Evolutionary conservation across 805 yeast genomes (phyloP), one percentile per base, ranked within the genome.

Genomic region (Candida maesae): DNA sequence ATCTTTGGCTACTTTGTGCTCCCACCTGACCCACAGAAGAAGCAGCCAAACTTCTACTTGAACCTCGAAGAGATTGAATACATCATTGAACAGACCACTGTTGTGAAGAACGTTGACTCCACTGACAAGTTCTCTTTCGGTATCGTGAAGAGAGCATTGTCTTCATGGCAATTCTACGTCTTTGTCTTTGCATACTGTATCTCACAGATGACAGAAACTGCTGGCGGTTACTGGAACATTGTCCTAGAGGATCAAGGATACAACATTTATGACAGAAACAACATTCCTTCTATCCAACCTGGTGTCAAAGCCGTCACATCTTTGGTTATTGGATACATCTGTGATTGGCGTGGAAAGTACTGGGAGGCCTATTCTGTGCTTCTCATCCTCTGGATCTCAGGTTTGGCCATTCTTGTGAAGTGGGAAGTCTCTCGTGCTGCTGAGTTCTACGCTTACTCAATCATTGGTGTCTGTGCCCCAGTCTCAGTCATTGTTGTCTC

Each of bases 1-100:
- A 27, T 78, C 13, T 47, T 72, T 29, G 81, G 81, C 0, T 65
- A 65, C 45, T 63, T 69, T 39, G 56, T 75, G 37, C 34, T 45
- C 18, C 82, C 81, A 5, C 80, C 46, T 23, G 35, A 46, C 5
- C 58, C 56, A 33, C 79, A 42, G 15, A 39, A 36, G n/a, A 38
- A 48, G 10, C 36, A 35, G 17, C 43, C 46, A 25, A 45, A 41
- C 41, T 47, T 45, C 39, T 52, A 44, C 30, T 32, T 53, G 17
- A 23, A 30, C 2, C 33, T 43, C 28, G 51, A 46, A 15, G 58
- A 53, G 17, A 28, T 53, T 17, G 44, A 43, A 1, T 38, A 42
- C 16, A 44, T 51, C 33, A 34, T 20, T 17, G 24, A 35, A 13
- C 42, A 49, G 36, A 42, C 43, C 20, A 37, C 38, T 23, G 41